Base-by-base conservation (phyloP, 1,284 basidiomycete species). In the Leccinum solheimii region DNA sequence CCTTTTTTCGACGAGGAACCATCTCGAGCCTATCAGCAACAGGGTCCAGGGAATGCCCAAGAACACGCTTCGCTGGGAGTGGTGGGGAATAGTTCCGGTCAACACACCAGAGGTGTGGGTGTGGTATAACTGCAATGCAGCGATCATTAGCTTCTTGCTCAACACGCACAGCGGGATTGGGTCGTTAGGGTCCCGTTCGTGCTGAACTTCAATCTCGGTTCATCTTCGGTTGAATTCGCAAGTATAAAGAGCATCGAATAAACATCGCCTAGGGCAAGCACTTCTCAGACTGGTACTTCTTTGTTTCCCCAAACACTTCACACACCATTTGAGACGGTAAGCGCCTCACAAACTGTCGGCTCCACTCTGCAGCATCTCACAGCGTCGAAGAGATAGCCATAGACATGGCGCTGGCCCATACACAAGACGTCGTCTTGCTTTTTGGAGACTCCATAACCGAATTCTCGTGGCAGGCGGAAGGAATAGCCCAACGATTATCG, bases 21-120 rank as follows among this genome's bases (percentile, higher is more conserved):
- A 99, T 97, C 74, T 99, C 97, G 0, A 93, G 91, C 76, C 30
- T 30, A 95, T 85, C 2, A 99, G 80, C n/a, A 94, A 80, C 2
- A 98, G 79, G 1, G 30, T 30, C 30, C 30, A 1, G 30, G 97
- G 97, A 16, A 95, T 77, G 14, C 97, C 97, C 14, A 99, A 81
- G 72, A 99, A 99, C 1, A 93, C 86, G 77, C 99, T 99, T 77
- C 99, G 97, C 72, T 98, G 96, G 4, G 94, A 90, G 0, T 98
- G 83, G 71, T 96, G 92, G 3, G 97, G 11, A 34, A 34, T 5
- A 0, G 97, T 98, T 0, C 97, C 97, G 1, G 85, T 85, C 45
- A 98, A 77, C 56, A 95, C 80, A 40, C 96, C 95, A 67, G 91
- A 94, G 55, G 98, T 84, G 63, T 84, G 87, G 74, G 98, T 84